phyloP scores from a whole-genome alignment of 192 early-diverging fungal species.

The Backusella liffmaniae region DNA sequence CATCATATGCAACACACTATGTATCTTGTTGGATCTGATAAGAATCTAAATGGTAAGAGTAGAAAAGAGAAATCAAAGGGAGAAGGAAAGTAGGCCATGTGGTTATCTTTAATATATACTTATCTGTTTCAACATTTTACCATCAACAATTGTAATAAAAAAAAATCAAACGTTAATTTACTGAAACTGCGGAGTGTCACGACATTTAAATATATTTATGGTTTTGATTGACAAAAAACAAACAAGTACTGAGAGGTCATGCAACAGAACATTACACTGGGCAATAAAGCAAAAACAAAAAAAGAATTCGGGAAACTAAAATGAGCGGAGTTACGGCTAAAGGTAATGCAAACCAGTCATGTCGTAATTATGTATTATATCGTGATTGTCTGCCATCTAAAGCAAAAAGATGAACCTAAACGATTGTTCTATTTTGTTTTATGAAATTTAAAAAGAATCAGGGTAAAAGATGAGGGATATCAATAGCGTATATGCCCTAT shows the following conservation, averaged over 20 bases:
- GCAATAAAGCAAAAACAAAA: background rate
- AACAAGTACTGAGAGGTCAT: background rate
- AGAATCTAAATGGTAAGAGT: background rate
- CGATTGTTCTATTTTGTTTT: background rate
- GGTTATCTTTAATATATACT: too few species aligned
- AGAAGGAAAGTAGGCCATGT: background rate
- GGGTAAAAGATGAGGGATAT: background rate
- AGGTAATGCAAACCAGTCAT: background rate
- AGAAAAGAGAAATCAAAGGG: background rate
- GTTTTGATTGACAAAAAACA: background rate
- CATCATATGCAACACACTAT: background rate
- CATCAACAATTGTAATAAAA: too few species aligned
- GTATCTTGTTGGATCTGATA: background rate
- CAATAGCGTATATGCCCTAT: background rate
- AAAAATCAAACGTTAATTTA: too few species aligned
- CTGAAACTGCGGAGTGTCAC: too few species aligned
- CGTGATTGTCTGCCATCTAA: background rate
- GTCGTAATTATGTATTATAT: background rate
- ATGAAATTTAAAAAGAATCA: background rate
- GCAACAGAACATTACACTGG: background rate
- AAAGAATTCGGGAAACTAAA: background rate
- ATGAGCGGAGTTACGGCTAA: constrained; percentile 1
- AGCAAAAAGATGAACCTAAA: background rate
- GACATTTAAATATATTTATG: too few species aligned
- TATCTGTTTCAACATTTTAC: too few species aligned